Percentiles rank a stretch among this genome's conserved stretches.
These are phyloP conservation scores for Neurospora sp. DNA, from an alignment of 2,329 filamentous ascomycete species.

Conservation along the genomic window DNA sequence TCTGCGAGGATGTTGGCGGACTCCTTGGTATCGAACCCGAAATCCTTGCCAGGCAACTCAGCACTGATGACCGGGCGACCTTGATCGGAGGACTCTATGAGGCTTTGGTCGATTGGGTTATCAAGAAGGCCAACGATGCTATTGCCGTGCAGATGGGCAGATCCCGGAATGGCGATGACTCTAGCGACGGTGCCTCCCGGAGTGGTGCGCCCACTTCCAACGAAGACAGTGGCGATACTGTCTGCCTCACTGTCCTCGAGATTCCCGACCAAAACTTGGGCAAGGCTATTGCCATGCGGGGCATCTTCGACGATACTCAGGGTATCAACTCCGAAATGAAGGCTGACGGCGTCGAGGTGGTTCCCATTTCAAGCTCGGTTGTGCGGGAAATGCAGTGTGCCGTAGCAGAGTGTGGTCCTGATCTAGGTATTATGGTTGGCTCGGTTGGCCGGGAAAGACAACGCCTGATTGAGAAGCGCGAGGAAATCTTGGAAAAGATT, in stretches of 20 bases:
- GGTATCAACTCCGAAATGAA: constrained; percentile 98
- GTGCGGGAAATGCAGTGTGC: constrained; percentile 80
- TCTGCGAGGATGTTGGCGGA: constrained; percentile 82
- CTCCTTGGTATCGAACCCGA: constrained; percentile 83
- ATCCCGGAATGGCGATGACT: constrained; percentile 56
- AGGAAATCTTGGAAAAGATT: constrained; percentile 77
- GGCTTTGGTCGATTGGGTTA: constrained; percentile 88
- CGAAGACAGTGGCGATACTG: constrained; percentile 70
- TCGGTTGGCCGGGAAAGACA: constrained; percentile 62
- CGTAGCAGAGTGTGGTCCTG: constrained; percentile 63
- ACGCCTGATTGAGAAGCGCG: constrained; percentile 68
- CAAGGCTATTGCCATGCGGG: constrained; percentile 80
- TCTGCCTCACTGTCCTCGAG: constrained; percentile 81
- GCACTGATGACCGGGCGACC: constrained; percentile 72
- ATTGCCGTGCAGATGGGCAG: constrained; percentile 67
- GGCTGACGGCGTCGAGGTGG: constrained; percentile 77
- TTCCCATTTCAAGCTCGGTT: constrained; percentile 67
- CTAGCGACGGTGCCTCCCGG: constrained; percentile 49
- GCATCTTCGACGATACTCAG: constrained; percentile 82
- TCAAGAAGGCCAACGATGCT: constrained; percentile 75
- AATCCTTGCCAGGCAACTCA: constrained; percentile 65
- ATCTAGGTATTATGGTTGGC: constrained; percentile 65
- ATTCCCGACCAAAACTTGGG: constrained; percentile 70
- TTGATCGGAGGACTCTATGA: constrained; percentile 86
- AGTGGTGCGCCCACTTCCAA: constrained; percentile 54